Evolutionary conservation across 139 green algal genomes (phyloP), one percentile per base, ranked within the genome.

Genomic region (Chlamydomonas sphaeroides): DNA sequence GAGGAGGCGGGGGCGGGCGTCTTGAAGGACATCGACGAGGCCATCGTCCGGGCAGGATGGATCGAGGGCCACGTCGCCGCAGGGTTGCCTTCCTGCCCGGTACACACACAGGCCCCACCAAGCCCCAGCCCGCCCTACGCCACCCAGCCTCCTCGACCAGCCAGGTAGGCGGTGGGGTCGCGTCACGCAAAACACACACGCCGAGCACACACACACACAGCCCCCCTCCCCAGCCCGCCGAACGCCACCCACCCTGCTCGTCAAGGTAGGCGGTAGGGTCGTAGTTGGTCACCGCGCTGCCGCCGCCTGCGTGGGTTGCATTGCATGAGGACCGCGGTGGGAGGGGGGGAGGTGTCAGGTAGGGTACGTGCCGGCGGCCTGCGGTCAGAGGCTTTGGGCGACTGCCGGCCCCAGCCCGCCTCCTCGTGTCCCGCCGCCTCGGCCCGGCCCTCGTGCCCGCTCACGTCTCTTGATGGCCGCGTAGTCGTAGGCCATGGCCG

Each of bases 401-500:
- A 53, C 45, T 10, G 41, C 41, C 68, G 17, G 71, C 71, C 61
- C 8, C 10, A 68, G 61, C n/a, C n/a, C n/a, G n/a, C n/a, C n/a
- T n/a, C n/a, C n/a, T n/a, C n/a, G n/a, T n/a, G n/a, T n/a, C n/a
- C n/a, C n/a, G 32, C 8, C 32, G 61, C n/a, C 11, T 68, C 11
- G 11, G 45, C 14, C 45, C 10, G 65, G 23, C 72, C 18, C 42
- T 25, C 11, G 53, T 48, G 17, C 5, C 25, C 14, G 45, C 45
- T 53, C 14, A 53, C 45, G 45, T 53, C 14, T 10, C 45, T 53
- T 53, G 45, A 62, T 21, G 21, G 88, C 91, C 1, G 93, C 92
- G 25, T 82, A 78, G 87, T 96, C 93, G 79, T 95, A 95, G 0
- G 91, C 92, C 15, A 78, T 69, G 1, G 93, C 92, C 1, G 93